A percentile compares a stretch with the other conserved stretches of the same genome.
phyloP scores from a whole-genome alignment of 176 grass and related monocot genomes.

The Carex cristatella region DNA sequence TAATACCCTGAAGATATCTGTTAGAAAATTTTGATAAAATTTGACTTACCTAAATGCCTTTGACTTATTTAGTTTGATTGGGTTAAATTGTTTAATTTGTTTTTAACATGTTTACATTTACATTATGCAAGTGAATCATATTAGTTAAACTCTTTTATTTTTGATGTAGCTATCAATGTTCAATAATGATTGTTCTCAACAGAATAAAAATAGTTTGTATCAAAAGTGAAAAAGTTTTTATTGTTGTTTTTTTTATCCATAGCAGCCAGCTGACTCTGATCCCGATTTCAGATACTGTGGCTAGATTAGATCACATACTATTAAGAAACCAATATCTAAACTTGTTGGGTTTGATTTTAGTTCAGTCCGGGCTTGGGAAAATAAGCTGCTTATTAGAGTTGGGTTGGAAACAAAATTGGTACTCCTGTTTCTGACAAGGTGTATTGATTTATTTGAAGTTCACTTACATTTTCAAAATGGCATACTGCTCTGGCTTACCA shows the following conservation, averaged over 20 bases:
- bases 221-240: background rate
- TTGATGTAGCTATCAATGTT: background rate
- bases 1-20: background rate
- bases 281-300: background rate
- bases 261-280: background rate
- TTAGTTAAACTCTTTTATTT: background rate
- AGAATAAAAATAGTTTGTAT: background rate
- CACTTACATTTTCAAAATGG: background rate
- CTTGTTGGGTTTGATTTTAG: background rate
- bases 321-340: background rate
- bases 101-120: background rate
- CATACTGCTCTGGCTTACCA: background rate
- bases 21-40: conserved; percentile 7
- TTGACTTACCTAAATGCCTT: background rate
- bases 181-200: background rate
- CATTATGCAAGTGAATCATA: background rate
- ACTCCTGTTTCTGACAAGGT: background rate
- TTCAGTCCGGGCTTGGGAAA: background rate
- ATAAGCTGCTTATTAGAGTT: too few species aligned
- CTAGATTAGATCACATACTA: background rate
- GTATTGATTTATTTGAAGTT: background rate
- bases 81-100: background rate
- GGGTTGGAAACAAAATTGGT: background rate
- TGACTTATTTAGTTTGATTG: background rate
- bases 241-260: background rate